These are phyloP conservation scores for Xylariaceae sp. DNA, from an alignment of 2,329 filamentous ascomycete species.

Conservation along the genomic window DNA sequence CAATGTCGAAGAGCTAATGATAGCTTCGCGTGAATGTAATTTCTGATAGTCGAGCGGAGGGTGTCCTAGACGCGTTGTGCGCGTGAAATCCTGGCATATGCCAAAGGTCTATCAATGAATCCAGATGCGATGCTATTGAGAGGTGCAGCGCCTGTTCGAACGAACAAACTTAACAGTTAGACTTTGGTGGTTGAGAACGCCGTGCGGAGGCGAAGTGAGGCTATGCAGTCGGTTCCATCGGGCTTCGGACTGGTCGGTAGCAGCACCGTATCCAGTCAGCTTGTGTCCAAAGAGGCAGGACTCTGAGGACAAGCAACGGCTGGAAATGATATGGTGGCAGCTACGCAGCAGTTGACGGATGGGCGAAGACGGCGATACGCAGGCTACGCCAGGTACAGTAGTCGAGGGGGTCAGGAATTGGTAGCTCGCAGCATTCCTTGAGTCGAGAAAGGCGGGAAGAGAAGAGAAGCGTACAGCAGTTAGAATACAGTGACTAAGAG, in stretches of 20 bases:
- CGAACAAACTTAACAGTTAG: background rate
- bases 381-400: background rate
- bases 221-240: constrained; percentile 12
- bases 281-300: too few relatives aligned
- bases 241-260: background rate
- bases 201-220: constrained; percentile 12
- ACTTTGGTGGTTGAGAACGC: constrained; percentile 10
- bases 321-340: background rate
- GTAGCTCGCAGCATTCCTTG: too few relatives aligned
- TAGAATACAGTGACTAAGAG: too few relatives aligned
- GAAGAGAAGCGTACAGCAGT: too few relatives aligned
- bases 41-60: too few relatives aligned
- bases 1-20: too few relatives aligned
- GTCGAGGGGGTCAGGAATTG: background rate
- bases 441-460: too few relatives aligned
- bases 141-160: constrained; percentile 11
- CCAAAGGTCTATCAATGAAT: too few relatives aligned
- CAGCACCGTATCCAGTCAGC: too few relatives aligned
- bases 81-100: too few relatives aligned
- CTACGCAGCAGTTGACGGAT: background rate
- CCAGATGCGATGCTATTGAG: constrained; percentile 5
- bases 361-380: background rate
- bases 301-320: background rate
- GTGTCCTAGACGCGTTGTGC: too few relatives aligned
- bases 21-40: too few relatives aligned